Evolutionary conservation across 129 eudicot species (phyloP), one percentile per base, ranked within the genome.

Genomic region (Erigeron canadensis): DNA sequence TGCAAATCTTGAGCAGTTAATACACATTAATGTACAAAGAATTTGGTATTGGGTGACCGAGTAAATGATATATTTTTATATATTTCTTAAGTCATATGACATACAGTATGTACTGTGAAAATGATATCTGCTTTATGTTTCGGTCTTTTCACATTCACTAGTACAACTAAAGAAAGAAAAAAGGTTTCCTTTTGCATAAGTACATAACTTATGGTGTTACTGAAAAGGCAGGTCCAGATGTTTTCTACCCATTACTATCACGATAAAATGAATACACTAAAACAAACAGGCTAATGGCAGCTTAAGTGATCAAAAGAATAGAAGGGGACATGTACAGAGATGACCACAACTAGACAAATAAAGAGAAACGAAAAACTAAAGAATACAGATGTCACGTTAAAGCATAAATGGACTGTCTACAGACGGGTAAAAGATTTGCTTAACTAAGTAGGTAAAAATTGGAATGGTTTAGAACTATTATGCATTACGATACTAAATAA

Each of bases 11-110:
- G 69, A 50, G 55, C 44, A 54, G 71, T 67, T 70, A 65, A 72
- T 78, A 65, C 47, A 74, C 62, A 21, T 83, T 48, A 54, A 80
- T 56, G 75, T 65, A 79, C 50, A 83, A 59, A 61, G 66, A 37
- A 61, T 61, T 42, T 23, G 45, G 65, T 60, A 60, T 60, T 60
- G 18, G 40, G 65, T 60, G 38, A 60, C 23, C 58, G 10, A 53
- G 8, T 23, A 43, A 46, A 65, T 73, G 67, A 55, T 13, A 57
- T 64, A 23, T 43, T 41, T 68, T 72, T 67, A 50, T 61, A 51
- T 68, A 54, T 44, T 37, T 66, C 42, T 53, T 23, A 12, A 47
- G 63, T 60, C 71, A 72, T 44, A 65, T 75, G 42, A 72, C 41
- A 69, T 69, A 45, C 63, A 19, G 70, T 51, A 44, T 72, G 68